Evolutionary conservation across 805 yeast species (phyloP).

Genomic region (Wickerhamomyces bovis): DNA sequence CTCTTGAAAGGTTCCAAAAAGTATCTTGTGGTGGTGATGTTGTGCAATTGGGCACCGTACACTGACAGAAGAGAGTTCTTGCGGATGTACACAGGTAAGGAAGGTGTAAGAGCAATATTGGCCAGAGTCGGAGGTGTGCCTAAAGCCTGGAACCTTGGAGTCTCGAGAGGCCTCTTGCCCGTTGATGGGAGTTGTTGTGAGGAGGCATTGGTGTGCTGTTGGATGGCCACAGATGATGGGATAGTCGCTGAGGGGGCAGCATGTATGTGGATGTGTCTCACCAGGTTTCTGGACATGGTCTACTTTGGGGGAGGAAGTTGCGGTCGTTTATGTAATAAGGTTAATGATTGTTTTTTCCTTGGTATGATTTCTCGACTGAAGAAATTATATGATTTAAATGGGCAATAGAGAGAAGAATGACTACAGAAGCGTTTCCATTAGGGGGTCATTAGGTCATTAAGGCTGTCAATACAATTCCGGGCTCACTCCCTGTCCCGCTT

Average conservation of each 20-base stretch:
- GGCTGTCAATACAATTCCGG: too few species aligned
- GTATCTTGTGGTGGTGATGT: conserved; percentile 12
- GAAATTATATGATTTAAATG: too few species aligned
- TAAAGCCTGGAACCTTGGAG: conserved; percentile 34
- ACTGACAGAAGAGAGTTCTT: conserved; percentile 46
- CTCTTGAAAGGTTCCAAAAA: conserved; percentile 34
- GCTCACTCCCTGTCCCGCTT: not conserved
- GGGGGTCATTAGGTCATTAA: not conserved
- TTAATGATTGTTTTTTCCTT: too few species aligned
- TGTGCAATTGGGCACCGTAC: conserved; percentile 26
- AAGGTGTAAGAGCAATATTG: conserved; percentile 49
- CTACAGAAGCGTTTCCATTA: not conserved
- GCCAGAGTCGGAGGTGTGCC: conserved; percentile 46
- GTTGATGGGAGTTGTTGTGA: not conserved
- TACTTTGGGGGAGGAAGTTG: too few species aligned
- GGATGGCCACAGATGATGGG: not conserved
- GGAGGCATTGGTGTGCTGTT: not conserved
- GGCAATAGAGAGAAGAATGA: too few species aligned
- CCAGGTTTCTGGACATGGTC: not conserved
- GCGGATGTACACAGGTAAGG: conserved; percentile 46
- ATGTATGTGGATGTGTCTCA: conserved; percentile 3
- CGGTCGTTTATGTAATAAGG: too few species aligned
- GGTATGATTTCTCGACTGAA: not conserved
- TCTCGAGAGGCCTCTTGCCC: conserved; percentile 1
- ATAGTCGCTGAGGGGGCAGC: conserved; percentile 1